Percentiles rank a stretch among this genome's conserved stretches.
Evolutionary conservation across 2,329 filamentous ascomycete species (phyloP).

Genomic region (Aspergillus pseudoviridinutans): DNA sequence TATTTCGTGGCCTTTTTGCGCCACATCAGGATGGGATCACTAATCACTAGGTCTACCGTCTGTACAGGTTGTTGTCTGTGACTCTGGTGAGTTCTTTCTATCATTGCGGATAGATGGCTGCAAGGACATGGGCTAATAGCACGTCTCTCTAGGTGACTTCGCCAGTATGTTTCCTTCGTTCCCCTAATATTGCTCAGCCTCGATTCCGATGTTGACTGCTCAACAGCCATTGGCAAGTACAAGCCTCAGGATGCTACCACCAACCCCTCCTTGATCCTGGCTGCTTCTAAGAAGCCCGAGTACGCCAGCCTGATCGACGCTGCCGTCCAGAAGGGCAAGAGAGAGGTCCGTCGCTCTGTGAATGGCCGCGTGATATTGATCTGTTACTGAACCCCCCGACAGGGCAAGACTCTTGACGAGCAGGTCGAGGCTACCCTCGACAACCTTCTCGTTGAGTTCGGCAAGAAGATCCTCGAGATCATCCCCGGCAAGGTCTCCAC

Average conservation of each 20-base stretch:
- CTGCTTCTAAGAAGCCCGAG: constrained; percentile 95
- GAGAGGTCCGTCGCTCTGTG: constrained; percentile 49
- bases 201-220: background rate
- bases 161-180: constrained; percentile 56
- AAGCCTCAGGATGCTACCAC: constrained; percentile 99
- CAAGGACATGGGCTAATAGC: constrained; percentile 28
- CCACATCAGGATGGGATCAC: constrained; percentile 3
- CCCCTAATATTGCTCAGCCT: constrained; percentile 7
- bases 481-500: constrained; percentile 98
- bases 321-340: constrained; percentile 82
- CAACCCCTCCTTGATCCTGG: constrained; percentile 98
- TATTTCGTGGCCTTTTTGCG: background rate
- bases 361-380: background rate
- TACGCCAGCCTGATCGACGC: constrained; percentile 88
- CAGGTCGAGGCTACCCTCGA: constrained; percentile 90
- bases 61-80: constrained; percentile 82
- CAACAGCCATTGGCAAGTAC: constrained; percentile 92
- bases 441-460: constrained; percentile 94
- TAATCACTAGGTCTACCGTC: constrained; percentile 11
- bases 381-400: constrained; percentile 4
- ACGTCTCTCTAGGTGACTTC: constrained; percentile 61
- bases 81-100: constrained; percentile 68
- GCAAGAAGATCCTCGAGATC: constrained; percentile 94
- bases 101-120: background rate
- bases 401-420: constrained; percentile 63